phyloP scores from a whole-genome alignment of 148 eudicot species.

The Vaccinium myrtillus region DNA sequence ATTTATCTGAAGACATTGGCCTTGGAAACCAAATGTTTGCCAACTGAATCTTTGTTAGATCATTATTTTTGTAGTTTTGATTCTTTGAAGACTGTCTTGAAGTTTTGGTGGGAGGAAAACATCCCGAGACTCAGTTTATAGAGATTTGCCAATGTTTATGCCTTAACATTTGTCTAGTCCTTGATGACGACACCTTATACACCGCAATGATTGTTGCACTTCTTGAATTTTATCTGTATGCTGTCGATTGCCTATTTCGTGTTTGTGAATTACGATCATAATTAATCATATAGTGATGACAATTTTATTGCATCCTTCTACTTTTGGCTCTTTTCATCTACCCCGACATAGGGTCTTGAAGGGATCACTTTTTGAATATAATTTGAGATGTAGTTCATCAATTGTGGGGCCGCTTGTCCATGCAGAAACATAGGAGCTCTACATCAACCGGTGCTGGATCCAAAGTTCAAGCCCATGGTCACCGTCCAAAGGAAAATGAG shows the following conservation, averaged over 20 bases:
- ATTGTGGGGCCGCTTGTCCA: background rate
- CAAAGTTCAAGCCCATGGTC: constrained; percentile 35
- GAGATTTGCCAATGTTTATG: background rate
- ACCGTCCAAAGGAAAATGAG: constrained; percentile 31
- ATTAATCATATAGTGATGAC: too few relatives aligned
- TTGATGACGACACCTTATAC: background rate
- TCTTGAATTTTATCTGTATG: background rate
- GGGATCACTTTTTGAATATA: background rate
- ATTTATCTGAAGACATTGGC: too few relatives aligned
- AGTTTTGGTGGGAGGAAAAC: background rate
- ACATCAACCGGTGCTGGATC: constrained; percentile 36
- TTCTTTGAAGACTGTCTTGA: background rate
- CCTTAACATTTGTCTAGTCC: background rate
- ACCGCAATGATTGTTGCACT: background rate
- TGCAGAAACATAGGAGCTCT: constrained; percentile 48
- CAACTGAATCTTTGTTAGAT: background rate
- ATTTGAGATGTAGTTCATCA: background rate
- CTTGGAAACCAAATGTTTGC: background rate
- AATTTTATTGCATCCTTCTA: background rate
- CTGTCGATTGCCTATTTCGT: background rate
- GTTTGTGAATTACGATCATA: background rate
- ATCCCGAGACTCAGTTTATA: background rate
- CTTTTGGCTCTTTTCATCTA: too few relatives aligned
- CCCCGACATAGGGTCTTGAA: background rate
- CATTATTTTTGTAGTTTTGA: background rate